Percentiles rank a stretch among this genome's conserved stretches.
phyloP scores from a whole-genome alignment of 495 filamentous ascomycete genomes.

The Neurospora tetraspora region DNA sequence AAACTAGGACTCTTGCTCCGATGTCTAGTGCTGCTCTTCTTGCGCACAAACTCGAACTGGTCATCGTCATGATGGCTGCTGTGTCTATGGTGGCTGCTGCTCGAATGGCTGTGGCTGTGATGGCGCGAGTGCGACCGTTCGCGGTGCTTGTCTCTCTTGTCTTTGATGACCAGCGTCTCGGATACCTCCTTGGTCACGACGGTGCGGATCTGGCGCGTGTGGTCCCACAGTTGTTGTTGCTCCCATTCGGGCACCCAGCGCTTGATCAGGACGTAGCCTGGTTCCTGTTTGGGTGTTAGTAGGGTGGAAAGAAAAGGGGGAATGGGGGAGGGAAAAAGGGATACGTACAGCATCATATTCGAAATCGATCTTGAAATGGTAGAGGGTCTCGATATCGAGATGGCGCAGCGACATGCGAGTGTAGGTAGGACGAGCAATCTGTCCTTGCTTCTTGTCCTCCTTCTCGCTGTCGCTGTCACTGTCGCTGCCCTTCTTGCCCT shows the following conservation, averaged over 20 bases:
- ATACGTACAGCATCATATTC: conserved; percentile 40
- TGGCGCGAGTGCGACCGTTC: conserved; percentile 24
- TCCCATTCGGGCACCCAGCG: conserved; percentile 62
- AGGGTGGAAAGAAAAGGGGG: background rate
- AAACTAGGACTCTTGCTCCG: conserved; percentile 38
- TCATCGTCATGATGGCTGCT: conserved; percentile 41
- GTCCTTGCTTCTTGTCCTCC: conserved; percentile 4
- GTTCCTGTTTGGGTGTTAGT: conserved; percentile 40
- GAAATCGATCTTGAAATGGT: conserved; percentile 40
- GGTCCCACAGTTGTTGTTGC: conserved; percentile 62
- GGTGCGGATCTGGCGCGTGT: conserved; percentile 53
- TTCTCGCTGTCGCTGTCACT: conserved; percentile 15
- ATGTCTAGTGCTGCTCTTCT: conserved; percentile 38
- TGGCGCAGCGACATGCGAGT: conserved; percentile 47
- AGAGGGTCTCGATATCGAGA: conserved; percentile 46
- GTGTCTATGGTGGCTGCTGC: conserved; percentile 35
- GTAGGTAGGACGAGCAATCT: conserved; percentile 36
- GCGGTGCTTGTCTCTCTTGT: conserved; percentile 25
- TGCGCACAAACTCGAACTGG: conserved; percentile 49
- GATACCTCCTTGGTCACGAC: conserved; percentile 26
- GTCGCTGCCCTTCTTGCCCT: conserved; percentile 21
- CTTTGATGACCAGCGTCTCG: conserved; percentile 27
- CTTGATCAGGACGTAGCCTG: conserved; percentile 67
- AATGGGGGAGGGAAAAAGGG: background rate
- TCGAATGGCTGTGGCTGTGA: conserved; percentile 38